Evolutionary conservation across 352 stramenopile species (phyloP).

Genomic region (Globisporangium nunn): DNA sequence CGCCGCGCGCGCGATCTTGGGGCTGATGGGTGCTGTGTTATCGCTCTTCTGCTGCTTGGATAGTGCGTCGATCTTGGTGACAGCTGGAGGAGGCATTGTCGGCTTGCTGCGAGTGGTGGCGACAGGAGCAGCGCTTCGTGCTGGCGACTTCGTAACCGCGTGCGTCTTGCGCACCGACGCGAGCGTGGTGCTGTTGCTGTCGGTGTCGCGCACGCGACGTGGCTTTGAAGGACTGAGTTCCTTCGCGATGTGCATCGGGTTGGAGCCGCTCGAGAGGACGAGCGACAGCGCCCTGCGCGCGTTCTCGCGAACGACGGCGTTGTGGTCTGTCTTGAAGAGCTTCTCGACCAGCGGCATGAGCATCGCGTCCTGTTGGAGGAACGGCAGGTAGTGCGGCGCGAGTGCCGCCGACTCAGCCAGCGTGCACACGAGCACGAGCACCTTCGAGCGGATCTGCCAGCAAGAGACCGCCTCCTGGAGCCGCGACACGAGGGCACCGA

Average conservation of each 20-base stretch:
- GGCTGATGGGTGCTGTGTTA: slow-evolving; percentile 17
- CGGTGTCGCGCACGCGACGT: slow-evolving; percentile 17
- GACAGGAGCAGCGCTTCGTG: not conserved
- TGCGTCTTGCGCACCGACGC: slow-evolving; percentile 7
- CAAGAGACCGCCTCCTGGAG: slow-evolving; percentile 26
- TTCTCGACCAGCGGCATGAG: slow-evolving; percentile 28
- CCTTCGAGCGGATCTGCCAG: slow-evolving; percentile 53
- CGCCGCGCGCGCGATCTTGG: slow-evolving; percentile 30
- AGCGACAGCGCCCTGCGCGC: slow-evolving; percentile 49
- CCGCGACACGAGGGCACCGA: slow-evolving; percentile 23
- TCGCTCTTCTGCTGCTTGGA: not conserved
- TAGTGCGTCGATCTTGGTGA: slow-evolving; percentile 16
- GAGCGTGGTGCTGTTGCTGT: not conserved
- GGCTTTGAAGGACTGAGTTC: slow-evolving; percentile 11
- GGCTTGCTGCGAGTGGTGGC: slow-evolving; percentile 7
- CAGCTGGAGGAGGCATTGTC: slow-evolving; percentile 10
- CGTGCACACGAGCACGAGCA: slow-evolving; percentile 45
- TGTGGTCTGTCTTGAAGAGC: slow-evolving; percentile 28
- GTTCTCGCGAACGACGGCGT: slow-evolving; percentile 37
- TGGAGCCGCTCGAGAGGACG: slow-evolving; percentile 37
- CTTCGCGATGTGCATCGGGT: slow-evolving; percentile 29
- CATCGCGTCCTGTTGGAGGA: slow-evolving; percentile 16
- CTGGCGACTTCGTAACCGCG: not conserved
- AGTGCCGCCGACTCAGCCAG: slow-evolving; percentile 40
- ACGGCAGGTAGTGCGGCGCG: slow-evolving; percentile 21